Conservation (phyloP, 352 stramenopile genomes). For the Globisporangium heterothallicum region DNA sequence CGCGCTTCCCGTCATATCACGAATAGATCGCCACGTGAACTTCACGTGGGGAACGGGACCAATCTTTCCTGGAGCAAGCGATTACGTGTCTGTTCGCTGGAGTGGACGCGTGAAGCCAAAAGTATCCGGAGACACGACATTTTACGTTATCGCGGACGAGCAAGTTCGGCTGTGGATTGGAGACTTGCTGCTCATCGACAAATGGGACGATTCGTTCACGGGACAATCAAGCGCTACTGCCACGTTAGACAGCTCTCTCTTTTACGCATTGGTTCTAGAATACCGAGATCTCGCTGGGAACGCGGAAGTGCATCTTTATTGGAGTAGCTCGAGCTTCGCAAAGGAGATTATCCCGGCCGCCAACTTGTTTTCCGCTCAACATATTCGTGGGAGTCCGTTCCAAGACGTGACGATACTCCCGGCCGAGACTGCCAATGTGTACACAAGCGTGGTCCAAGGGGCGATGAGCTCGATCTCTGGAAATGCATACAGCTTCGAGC, state of each 20-base stretch:
- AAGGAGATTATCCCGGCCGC: conserved; percentile 43
- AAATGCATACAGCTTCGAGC: conserved; percentile 22
- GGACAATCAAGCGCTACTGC: conserved; percentile 15
- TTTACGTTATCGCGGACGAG: conserved; percentile 44
- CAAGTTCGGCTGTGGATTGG: conserved; percentile 61
- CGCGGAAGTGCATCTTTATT: conserved; percentile 40
- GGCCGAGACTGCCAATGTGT: conserved; percentile 17
- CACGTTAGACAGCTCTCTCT: conserved; percentile 26
- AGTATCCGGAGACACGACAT: conserved; percentile 27
- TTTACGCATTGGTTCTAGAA: conserved; percentile 54
- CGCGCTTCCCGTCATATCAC: conserved; percentile 21
- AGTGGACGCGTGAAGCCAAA: conserved; percentile 58
- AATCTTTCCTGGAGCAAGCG: conserved; percentile 39
- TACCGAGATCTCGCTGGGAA: conserved; percentile 43
- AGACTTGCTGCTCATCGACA: conserved; percentile 55
- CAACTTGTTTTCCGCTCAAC: conserved; percentile 38
- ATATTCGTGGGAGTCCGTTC: conserved; percentile 53
- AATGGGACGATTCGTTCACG: conserved; percentile 31
- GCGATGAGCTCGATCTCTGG: conserved; percentile 27
- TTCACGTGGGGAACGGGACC: conserved; percentile 61
- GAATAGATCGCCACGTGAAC: conserved; percentile 63
- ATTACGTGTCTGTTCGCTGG: conserved; percentile 64
- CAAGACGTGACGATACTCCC: conserved; percentile 31
- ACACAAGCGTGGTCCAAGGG: conserved; percentile 24
- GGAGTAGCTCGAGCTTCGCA: conserved; percentile 23